Conservation (phyloP, 2,329 filamentous ascomycete species). For the Arthrobotrys sinensis region DNA sequence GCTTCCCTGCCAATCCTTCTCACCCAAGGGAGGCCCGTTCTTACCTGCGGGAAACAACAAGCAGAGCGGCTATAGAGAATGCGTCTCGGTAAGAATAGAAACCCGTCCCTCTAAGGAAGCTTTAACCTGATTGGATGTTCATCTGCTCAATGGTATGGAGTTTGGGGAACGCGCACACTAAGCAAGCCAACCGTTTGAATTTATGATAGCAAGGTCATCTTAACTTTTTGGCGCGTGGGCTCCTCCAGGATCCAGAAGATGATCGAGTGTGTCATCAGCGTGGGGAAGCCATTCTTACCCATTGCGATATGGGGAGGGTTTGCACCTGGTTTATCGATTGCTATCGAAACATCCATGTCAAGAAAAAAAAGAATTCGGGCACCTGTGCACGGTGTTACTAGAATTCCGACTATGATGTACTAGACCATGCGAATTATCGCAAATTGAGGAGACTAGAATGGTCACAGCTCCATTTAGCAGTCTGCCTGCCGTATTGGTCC, state of each 20-base stretch:
- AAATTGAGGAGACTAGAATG: conserved; percentile 34
- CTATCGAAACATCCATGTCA: conserved; percentile 50
- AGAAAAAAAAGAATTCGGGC: conserved; percentile 15
- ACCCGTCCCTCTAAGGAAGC: conserved; percentile 54
- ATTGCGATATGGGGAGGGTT: conserved; percentile 37
- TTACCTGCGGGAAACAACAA: conserved; percentile 55
- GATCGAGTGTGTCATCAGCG: conserved; percentile 53
- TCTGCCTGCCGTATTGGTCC: conserved; percentile 55
- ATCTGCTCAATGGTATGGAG: conserved; percentile 5
- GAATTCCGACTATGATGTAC: conserved; percentile 29
- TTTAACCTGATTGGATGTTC: conserved; percentile 54
- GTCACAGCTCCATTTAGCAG: conserved; percentile 13
- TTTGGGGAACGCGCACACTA: conserved; percentile 34
- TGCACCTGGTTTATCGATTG: conserved; percentile 48
- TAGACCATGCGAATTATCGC: conserved; percentile 23
- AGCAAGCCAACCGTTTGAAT: conserved; percentile 41
- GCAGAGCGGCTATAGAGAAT: conserved; percentile 59
- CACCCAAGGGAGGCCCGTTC: conserved; percentile 35
- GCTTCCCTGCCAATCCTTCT: conserved; percentile 33
- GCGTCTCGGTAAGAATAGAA: conserved; percentile 59
- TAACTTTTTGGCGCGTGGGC: conserved; percentile 59
- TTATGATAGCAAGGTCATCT: conserved; percentile 44
- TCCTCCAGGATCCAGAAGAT: conserved; percentile 37
- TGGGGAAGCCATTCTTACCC: conserved; percentile 38
- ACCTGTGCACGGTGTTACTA: conserved; percentile 57